Evolutionary conservation across 371 early-diverging fungal genomes (phyloP), one percentile per base, ranked within the genome.

Genomic region (Circinella minor): DNA sequence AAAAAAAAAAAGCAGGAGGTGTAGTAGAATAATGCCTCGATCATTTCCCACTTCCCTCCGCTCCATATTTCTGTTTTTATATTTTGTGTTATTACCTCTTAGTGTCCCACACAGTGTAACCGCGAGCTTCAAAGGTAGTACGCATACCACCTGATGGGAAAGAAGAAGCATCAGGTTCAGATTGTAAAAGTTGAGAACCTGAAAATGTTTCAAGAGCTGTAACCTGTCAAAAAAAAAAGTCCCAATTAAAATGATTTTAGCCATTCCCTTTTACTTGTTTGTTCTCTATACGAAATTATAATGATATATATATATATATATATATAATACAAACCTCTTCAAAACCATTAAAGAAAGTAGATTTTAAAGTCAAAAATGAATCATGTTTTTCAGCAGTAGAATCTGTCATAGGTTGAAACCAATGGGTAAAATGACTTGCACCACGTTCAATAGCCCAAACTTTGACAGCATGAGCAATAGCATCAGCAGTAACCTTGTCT

Each of bases 371-470:
- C 78, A 98, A 84, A 91, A 99, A 99, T 61, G 94, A 90, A 88
- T 99, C 98, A 85, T 99, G 99, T 90, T 99, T 99, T 87, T 98
- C 98, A 69, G 99, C 99, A 61, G 98, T 99, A 63, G 95, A 88
- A 68, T 94, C 98, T 17, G 97, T 99, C 89, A 96, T 94, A 71
- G 98, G 99, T 87, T 99, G 99, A 92, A 99, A 99, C 98, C 98
- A 98, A 84, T 99, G 99, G 46, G 98, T 97, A 80, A 96, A 99
- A 86, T 99, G 98, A 62, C 96, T 96, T 51, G 97, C 97, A 55
- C 91, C 91, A 63, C 91, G 90, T 75, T 96, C 94, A 93, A 95
- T 92, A 71, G 98, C 95, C 99, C 99, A 99, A 63, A 96, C 92
- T 61, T 95, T 91, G 71, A 92, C 98, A 34, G 98, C 98, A 79